phyloP scores from a whole-genome alignment of 2,329 filamentous ascomycete species.

The Aspergillus brunneoviolaceus region DNA sequence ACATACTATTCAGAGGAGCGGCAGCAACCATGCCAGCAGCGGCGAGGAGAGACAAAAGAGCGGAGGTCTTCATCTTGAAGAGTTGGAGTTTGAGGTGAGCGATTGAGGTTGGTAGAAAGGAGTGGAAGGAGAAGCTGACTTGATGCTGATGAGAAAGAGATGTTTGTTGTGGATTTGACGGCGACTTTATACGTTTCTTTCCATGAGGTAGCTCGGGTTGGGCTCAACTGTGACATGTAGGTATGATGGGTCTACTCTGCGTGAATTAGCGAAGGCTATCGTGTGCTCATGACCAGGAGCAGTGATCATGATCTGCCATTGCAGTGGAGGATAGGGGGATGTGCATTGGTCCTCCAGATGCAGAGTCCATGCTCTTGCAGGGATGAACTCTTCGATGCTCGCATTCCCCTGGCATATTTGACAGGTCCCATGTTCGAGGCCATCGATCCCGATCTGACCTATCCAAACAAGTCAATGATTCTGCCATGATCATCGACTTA shows the following conservation, averaged over 20 bases:
- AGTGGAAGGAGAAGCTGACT: not conserved
- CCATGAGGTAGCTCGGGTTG: not conserved
- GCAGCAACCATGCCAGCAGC: conserved; percentile 1
- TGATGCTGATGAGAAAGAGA: conserved; percentile 2
- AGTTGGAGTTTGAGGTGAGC: not conserved
- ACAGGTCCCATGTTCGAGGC: not conserved
- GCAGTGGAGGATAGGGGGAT: not conserved
- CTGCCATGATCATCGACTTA: not conserved
- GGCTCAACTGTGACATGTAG: not conserved
- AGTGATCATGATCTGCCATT: not conserved
- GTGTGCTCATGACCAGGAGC: not conserved
- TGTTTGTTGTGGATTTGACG: not conserved
- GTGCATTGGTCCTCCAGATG: not conserved
- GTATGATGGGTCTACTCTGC: not conserved
- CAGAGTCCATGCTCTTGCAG: too few relatives aligned
- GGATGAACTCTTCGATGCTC: too few relatives aligned
- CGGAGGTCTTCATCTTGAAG: conserved; percentile 8
- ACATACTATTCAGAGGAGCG: not conserved
- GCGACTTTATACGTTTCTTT: not conserved
- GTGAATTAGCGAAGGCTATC: not conserved
- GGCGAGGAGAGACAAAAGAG: conserved; percentile 7
- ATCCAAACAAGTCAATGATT: not conserved
- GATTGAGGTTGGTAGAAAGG: not conserved
- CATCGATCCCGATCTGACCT: not conserved
- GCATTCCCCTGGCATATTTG: not conserved